Evolutionary conservation across 257 asterid species (phyloP), one percentile per base, ranked within the genome.

Genomic region (Rauvolfia tetraphylla): DNA sequence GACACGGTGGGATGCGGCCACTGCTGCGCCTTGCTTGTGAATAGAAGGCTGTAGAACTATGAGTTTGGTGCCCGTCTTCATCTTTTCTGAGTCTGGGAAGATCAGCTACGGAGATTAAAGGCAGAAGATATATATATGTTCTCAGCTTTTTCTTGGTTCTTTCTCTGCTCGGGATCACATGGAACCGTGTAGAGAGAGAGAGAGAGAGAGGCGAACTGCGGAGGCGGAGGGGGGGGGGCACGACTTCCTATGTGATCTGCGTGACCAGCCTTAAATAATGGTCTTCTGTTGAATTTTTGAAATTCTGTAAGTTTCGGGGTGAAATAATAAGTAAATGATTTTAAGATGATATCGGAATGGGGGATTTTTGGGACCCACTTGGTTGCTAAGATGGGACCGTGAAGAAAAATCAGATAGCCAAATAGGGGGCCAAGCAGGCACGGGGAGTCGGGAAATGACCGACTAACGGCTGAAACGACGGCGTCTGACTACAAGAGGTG

Each of bases 51-150:
- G 97, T 76, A 92, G 80, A 29, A 94, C 86, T 68, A 92, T 89
- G 85, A 86, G 87, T 66, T 89, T 92, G 7, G 95, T 82, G 79
- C 82, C 86, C 61, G 81, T 81, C 87, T 94, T 94, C 98, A 92
- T 94, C 20, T 70, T 73, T 68, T n/a, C n/a, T 15, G 66, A 27
- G 20, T n/a, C 59, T 13, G 59, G 5, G 42, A 25, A 27, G 12
- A 54, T 11, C 70, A 15, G 69, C 25, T 10, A 14, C 6, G 61
- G 54, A 54, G 69, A 56, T 20, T 18, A 33, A 17, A 51, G 34
- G n/a, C 36, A 18, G 70, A 22, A n/a, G 15, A 27, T 36, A 22
- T 36, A 36, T 65, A 8, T 34, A 9, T 8, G 17, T 36, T 2
- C 6, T 34, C 39, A 2, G 27, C 6, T 36, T 65, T 61, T 74